phyloP scores from a whole-genome alignment of 352 stramenopile species.

The Aphanomyces cochlioides region DNA sequence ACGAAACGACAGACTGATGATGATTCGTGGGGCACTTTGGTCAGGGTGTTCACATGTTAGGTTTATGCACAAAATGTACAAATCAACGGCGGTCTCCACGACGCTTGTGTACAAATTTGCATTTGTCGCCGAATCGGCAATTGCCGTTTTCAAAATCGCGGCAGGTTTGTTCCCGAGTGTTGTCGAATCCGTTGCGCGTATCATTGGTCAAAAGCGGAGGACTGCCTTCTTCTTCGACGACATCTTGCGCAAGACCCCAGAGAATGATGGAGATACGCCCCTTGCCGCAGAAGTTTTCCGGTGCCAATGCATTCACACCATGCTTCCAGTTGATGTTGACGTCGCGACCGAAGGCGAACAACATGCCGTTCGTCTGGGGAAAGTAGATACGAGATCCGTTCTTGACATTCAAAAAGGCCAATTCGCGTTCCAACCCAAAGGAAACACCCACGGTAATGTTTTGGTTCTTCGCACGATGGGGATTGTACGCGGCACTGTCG shows the following conservation, averaged over 20 bases:
- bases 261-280: constrained; percentile 93
- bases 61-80: background rate
- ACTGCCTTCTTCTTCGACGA: constrained; percentile 24
- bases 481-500: constrained; percentile 92
- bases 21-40: background rate
- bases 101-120: constrained; percentile 15
- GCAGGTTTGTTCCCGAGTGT: constrained; percentile 6
- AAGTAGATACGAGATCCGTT: constrained; percentile 87
- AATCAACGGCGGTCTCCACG: background rate
- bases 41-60: constrained; percentile 3
- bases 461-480: constrained; percentile 85
- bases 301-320: constrained; percentile 82
- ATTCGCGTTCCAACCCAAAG: constrained; percentile 88
- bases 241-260: constrained; percentile 58
- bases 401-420: constrained; percentile 86
- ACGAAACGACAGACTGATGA: background rate
- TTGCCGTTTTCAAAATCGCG: constrained; percentile 18
- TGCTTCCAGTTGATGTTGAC: constrained; percentile 93
- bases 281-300: constrained; percentile 80
- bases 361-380: constrained; percentile 89
- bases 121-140: constrained; percentile 24
- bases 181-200: constrained; percentile 28
- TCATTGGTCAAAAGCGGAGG: constrained; percentile 26
- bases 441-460: constrained; percentile 95
- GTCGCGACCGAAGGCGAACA: constrained; percentile 91